Evolutionary conservation across 2,329 filamentous ascomycete genomes (phyloP).

Genomic region (Talaromyces funiculosus): DNA sequence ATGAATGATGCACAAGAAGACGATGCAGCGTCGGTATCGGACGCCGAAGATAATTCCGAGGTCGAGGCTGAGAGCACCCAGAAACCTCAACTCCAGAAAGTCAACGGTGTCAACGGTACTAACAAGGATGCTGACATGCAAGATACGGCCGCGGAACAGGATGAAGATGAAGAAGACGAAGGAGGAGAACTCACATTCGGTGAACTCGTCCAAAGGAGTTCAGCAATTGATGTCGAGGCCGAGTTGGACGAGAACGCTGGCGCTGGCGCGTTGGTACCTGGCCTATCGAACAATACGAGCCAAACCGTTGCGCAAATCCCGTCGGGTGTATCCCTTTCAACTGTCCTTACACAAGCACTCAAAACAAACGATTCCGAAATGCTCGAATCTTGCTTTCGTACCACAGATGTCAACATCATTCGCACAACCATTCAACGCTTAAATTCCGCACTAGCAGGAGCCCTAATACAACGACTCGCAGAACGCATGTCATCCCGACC

Average conservation of each 20-base stretch:
- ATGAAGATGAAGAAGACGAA: constrained; percentile 37
- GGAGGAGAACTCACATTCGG: constrained; percentile 68
- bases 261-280: constrained; percentile 42
- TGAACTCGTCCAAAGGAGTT: constrained; percentile 68
- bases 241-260: constrained; percentile 43
- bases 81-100: constrained; percentile 21
- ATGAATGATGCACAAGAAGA: constrained; percentile 26
- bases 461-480: constrained; percentile 75
- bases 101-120: neutral
- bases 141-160: constrained; percentile 26
- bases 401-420: constrained; percentile 69
- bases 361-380: constrained; percentile 85
- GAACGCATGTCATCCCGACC: constrained; percentile 81
- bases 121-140: constrained; percentile 36
- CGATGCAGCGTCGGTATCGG: constrained; percentile 22
- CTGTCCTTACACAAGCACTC: constrained; percentile 88
- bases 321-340: constrained; percentile 75
- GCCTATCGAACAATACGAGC: constrained; percentile 29
- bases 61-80: constrained; percentile 15
- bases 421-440: constrained; percentile 85
- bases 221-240: constrained; percentile 65
- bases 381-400: constrained; percentile 86
- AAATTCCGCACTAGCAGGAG: constrained; percentile 74
- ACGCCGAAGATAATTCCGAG: constrained; percentile 25
- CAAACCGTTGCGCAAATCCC: constrained; percentile 50